phyloP scores from a whole-genome alignment of 306 rosid species.

The Benincasa hispida region DNA sequence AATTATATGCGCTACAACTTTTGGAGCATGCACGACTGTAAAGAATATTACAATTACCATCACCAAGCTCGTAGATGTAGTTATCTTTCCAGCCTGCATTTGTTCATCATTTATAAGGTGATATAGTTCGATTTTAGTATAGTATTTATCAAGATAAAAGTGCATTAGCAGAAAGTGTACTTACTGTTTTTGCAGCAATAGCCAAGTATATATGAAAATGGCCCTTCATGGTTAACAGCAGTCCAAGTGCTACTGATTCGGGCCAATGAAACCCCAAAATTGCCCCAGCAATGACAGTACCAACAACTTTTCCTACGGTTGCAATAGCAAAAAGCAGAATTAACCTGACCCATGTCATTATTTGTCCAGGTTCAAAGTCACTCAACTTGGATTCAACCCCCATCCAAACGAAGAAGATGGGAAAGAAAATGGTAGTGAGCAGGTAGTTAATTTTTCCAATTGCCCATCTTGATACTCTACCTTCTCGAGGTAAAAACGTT shows the following conservation, averaged over 20 bases:
- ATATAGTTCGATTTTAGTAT: background rate
- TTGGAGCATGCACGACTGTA: slow-evolving; percentile 56
- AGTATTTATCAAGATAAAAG: background rate
- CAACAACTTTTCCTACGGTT: slow-evolving; percentile 46
- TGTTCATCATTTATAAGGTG: slow-evolving; percentile 2
- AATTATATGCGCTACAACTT: slow-evolving; percentile 63
- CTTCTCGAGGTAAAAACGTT: slow-evolving; percentile 62
- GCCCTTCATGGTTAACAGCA: slow-evolving; percentile 75
- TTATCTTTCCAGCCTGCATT: slow-evolving; percentile 27
- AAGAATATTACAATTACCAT: slow-evolving; percentile 49
- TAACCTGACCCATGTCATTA: slow-evolving; percentile 43
- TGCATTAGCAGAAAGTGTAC: slow-evolving; percentile 16
- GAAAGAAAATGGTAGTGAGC: slow-evolving; percentile 48
- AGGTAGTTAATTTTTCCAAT: slow-evolving; percentile 58
- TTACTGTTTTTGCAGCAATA: slow-evolving; percentile 49
- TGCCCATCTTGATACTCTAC: slow-evolving; percentile 79
- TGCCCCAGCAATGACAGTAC: slow-evolving; percentile 50
- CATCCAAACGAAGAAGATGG: slow-evolving; percentile 90
- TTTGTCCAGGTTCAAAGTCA: slow-evolving; percentile 16
- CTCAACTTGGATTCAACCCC: slow-evolving; percentile 50
- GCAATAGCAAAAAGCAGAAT: slow-evolving; percentile 25
- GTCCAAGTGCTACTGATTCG: slow-evolving; percentile 70
- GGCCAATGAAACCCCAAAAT: slow-evolving; percentile 78
- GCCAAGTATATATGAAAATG: slow-evolving; percentile 87
- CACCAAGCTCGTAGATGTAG: slow-evolving; percentile 29